phyloP scores from a whole-genome alignment of 257 asterid genomes.

The Solanum pennellii region DNA sequence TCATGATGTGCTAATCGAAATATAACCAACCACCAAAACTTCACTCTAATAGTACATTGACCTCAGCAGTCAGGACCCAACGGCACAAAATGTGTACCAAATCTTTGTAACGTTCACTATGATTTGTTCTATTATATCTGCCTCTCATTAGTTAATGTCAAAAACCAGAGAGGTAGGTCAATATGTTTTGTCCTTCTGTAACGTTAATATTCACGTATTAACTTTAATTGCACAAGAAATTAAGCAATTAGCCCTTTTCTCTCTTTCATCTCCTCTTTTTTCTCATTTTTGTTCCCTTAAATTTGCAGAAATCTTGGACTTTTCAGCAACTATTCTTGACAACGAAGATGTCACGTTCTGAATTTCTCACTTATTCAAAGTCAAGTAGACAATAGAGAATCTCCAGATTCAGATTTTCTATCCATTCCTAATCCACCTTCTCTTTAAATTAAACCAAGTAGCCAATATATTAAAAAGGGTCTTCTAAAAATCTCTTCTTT shows the following conservation, averaged over 20 bases:
- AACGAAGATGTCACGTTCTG: background rate
- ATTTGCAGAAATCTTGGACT: background rate
- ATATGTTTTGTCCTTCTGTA: background rate
- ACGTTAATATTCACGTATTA: background rate
- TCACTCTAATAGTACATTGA: background rate
- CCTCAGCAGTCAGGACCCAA: background rate
- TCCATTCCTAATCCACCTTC: background rate
- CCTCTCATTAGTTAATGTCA: background rate
- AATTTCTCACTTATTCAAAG: background rate
- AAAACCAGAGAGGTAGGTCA: background rate
- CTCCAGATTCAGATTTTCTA: background rate
- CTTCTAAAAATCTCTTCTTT: background rate
- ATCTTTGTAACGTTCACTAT: background rate
- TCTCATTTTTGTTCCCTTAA: background rate
- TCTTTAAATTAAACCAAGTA: background rate
- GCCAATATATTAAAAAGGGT: background rate
- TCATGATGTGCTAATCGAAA: background rate
- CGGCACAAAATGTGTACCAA: background rate
- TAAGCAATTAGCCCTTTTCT: background rate
- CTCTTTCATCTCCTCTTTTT: background rate
- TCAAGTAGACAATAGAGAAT: background rate
- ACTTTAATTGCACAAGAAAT: background rate
- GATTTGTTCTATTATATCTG: background rate
- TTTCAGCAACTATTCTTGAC: background rate
- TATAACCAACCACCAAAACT: background rate